Percentiles rank a stretch among this genome's conserved stretches.
Evolutionary conservation across 495 filamentous ascomycete species (phyloP).

Genomic region (Tuber brumale): DNA sequence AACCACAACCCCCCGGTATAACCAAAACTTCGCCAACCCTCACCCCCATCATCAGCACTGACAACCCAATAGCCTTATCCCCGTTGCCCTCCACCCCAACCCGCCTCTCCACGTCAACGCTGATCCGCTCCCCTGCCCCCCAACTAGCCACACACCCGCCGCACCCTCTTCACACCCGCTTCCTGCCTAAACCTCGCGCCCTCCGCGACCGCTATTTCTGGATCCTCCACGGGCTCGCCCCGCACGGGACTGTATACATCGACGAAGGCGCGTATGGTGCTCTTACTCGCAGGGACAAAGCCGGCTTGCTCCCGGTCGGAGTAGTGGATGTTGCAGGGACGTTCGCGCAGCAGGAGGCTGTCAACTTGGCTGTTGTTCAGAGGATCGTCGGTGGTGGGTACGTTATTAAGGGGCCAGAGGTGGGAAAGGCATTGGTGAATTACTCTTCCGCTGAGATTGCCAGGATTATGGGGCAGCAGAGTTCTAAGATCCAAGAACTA

Average conservation of each 20-base stretch:
- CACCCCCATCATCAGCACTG: slow-evolving; percentile 24
- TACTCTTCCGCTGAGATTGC: slow-evolving; percentile 78
- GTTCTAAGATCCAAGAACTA: slow-evolving; percentile 66
- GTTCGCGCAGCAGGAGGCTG: slow-evolving; percentile 88
- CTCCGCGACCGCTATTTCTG: slow-evolving; percentile 93
- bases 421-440: slow-evolving; percentile 87
- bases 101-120: background rate
- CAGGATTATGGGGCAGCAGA: slow-evolving; percentile 76
- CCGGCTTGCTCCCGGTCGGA: slow-evolving; percentile 84
- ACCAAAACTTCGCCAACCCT: slow-evolving; percentile 14
- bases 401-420: slow-evolving; percentile 59
- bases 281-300: slow-evolving; percentile 58
- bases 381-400: slow-evolving; percentile 42
- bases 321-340: slow-evolving; percentile 80
- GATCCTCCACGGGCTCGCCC: slow-evolving; percentile 88
- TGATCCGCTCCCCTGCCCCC: slow-evolving; percentile 34
- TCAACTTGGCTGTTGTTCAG: slow-evolving; percentile 72
- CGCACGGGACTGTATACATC: slow-evolving; percentile 86
- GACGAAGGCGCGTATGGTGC: slow-evolving; percentile 80
- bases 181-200: slow-evolving; percentile 76
- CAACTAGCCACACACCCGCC: slow-evolving; percentile 14
- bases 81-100: slow-evolving; percentile 36
- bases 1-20: slow-evolving; percentile 16
- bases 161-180: slow-evolving; percentile 80
- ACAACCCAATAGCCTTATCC: slow-evolving; percentile 43